Base-by-base conservation (phyloP, 2,329 filamentous ascomycete genomes). In the Colletotrichum orchidophilum region DNA sequence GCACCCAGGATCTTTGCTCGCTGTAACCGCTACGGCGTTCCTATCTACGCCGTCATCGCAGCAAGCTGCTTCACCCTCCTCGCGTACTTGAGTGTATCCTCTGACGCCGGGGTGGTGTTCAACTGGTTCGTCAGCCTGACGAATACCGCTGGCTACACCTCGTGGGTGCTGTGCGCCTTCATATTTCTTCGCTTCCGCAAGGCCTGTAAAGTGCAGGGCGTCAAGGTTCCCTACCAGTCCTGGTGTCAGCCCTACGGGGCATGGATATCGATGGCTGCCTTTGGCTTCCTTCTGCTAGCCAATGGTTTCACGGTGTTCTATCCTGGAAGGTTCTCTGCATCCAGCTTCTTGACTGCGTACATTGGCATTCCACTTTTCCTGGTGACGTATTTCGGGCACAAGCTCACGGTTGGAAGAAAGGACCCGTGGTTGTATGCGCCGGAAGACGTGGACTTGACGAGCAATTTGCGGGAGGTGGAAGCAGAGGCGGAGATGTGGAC, bases 251-350 rank as follows among this genome's bases (percentile, higher is more conserved):
- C 53, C 13, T 59, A 59, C 21, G 63, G 63, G 8, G 63, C 63
- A 6, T 65, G 42, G 35, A 58, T 65, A 3, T 65, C 63, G 5
- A 58, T 58, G 63, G 27, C 35, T 26, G 49, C 39, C 29, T 65
- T 65, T 15, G 31, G 35, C 7, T 65, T 65, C 63, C 27, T 65
- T 11, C 53, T 65, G 9, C 31, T 52, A 2, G 63, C 63, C n/a
- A 92, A 92, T 72, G 91, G 91, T 1, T 92, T 92, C 76, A 86
- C 86, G 35, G 87, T 89, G 4, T 92, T 93, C 78, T 90, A 88
- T 78, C 86, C 88, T 0, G 82, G 83, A 3, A 82, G 88, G 15
- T 92, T 87, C 85, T 85, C 83, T 11, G 84, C 81, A n/a, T 46
- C 39, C 18, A 46, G 39, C 39, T 46, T 46, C 18, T n/a, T 46